Percentiles rank a stretch among this genome's conserved stretches.
phyloP scores from a whole-genome alignment of 2,329 filamentous ascomycete species.

The Zelopaecilomyces penicillatus region DNA sequence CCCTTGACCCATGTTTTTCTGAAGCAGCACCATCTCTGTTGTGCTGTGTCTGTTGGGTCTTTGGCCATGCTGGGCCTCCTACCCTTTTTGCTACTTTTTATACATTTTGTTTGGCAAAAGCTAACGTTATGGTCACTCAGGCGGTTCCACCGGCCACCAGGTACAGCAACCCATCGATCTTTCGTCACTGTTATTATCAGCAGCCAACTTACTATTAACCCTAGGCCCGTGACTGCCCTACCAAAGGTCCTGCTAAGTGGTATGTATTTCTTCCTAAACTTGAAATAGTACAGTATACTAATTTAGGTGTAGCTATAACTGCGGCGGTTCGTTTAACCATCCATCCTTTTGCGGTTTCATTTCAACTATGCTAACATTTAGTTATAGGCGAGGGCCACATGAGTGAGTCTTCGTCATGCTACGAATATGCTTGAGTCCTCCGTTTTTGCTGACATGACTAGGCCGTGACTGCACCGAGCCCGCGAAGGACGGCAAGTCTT shows the following conservation, averaged over 20 bases:
- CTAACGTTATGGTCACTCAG: slow-evolving; percentile 33
- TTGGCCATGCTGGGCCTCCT: too few species aligned
- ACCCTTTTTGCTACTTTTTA: neutral
- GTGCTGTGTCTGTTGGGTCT: too few species aligned
- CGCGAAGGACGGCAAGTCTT: slow-evolving; percentile 75
- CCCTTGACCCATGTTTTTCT: neutral
- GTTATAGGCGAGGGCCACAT: slow-evolving; percentile 59
- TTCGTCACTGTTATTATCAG: neutral
- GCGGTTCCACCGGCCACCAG: slow-evolving; percentile 67
- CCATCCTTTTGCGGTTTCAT: neutral
- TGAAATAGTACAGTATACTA: slow-evolving; percentile 11
- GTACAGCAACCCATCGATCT: slow-evolving; percentile 38
- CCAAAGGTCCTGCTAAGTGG: slow-evolving; percentile 76
- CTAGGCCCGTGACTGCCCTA: slow-evolving; percentile 78
- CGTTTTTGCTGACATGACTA: slow-evolving; percentile 23
- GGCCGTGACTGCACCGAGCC: slow-evolving; percentile 87
- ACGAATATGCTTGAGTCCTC: neutral
- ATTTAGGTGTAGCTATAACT: slow-evolving; percentile 62
- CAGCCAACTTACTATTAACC: neutral
- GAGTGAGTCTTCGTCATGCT: slow-evolving; percentile 45
- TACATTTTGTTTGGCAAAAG: neutral
- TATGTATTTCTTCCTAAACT: slow-evolving; percentile 33
- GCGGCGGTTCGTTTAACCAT: slow-evolving; percentile 51
- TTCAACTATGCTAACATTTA: slow-evolving; percentile 16
- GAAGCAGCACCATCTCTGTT: too few species aligned